Base-by-base conservation (phyloP, 169 alveolate genomes). In the Plasmodium billcollinsi region DNA sequence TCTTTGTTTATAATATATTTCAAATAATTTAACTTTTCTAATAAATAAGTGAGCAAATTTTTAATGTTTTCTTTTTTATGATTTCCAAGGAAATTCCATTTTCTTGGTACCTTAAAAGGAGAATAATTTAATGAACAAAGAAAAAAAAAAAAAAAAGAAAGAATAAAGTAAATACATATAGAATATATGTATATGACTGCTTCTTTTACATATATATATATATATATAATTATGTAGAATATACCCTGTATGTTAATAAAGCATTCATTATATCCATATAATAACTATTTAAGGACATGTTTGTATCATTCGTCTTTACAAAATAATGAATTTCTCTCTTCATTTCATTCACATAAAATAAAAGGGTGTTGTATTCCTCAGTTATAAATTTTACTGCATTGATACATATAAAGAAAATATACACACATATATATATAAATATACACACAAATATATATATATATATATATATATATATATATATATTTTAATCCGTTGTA, bases 301-400 rank as follows among this genome's bases (percentile, higher is more conserved):
- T 9, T 12, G 29, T 49, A 1, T 72, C 2, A 3, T 21, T 21
- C 43, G 45, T 54, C 11, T 29, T 70, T 18, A 69, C 7, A 47
- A 69, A 59, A 61, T 69, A n/a, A 54, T 72, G 49, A 69, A 69
- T 58, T 29, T 69, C 85, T 43, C 6, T 72, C 45, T 69, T 80
- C 65, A 80, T 80, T 58, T 62, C 59, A 18, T 24, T 33, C 47
- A 80, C 71, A 62, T 33, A 50, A 39, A 4, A 39, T 20, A 80
- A 59, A 18, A 80, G 50, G 61, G 59, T 54, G 43, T 80, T 80
- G 65, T 80, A 80, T 56, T 80, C 90, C 58, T 80, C 73, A 15
- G 74, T 80, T 29, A 80, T 63, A 43, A 67, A 80, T 9, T 67
- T 80, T 43, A 69, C 90, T 80, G 74, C 0, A 56, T 14, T 39